phyloP scores from a whole-genome alignment of 306 rosid species.

The Prunus dulcis region DNA sequence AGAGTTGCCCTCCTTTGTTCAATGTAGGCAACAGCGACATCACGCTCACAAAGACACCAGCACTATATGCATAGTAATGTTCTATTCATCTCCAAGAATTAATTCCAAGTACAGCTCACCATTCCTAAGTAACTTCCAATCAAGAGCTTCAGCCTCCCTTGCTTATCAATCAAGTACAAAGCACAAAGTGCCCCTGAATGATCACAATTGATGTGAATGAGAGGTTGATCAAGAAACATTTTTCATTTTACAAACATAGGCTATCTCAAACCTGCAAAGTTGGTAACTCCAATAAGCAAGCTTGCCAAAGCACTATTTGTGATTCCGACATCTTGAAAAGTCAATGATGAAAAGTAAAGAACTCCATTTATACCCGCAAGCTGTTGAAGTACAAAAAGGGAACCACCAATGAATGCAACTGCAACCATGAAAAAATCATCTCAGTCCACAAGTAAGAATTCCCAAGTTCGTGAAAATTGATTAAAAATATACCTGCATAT shows the following conservation, averaged over 20 bases:
- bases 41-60: background rate
- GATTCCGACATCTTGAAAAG: slow-evolving; percentile 81
- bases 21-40: background rate
- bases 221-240: slow-evolving; percentile 25
- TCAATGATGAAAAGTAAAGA: slow-evolving; percentile 85
- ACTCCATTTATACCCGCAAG: slow-evolving; percentile 90
- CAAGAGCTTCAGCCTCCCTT: slow-evolving; percentile 80
- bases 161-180: slow-evolving; percentile 69
- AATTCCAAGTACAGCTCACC: slow-evolving; percentile 44
- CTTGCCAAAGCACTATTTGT: slow-evolving; percentile 68
- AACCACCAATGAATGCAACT: slow-evolving; percentile 78
- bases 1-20: background rate
- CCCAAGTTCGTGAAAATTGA: background rate
- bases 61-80: background rate
- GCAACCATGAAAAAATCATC: slow-evolving; percentile 39
- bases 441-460: slow-evolving; percentile 19
- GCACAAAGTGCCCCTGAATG: slow-evolving; percentile 72
- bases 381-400: slow-evolving; percentile 86
- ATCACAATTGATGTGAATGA: slow-evolving; percentile 26
- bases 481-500: background rate
- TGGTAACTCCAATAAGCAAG: slow-evolving; percentile 77
- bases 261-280: slow-evolving; percentile 62
- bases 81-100: background rate
- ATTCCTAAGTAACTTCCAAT: slow-evolving; percentile 88
- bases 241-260: slow-evolving; percentile 11